These are phyloP conservation scores for Tricholoma flavovirens DNA, from an alignment of 768 basidiomycete species.

Conservation along the genomic window DNA sequence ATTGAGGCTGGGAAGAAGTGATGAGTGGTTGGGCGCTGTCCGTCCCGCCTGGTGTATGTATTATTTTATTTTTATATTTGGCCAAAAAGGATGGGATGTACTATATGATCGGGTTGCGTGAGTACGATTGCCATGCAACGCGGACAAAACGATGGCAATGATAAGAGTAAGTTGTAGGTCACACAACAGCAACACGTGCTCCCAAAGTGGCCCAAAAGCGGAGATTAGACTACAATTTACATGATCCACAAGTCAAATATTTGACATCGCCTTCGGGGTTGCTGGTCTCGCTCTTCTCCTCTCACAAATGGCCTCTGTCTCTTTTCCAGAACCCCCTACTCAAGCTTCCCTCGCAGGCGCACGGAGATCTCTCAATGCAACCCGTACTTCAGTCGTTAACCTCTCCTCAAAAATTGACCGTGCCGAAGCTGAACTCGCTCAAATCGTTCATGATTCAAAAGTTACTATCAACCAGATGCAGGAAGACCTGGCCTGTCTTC, in stretches of 20 bases:
- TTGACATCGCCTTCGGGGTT: neutral
- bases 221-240: constrained; percentile 17
- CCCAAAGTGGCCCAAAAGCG: constrained; percentile 9
- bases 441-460: constrained; percentile 51
- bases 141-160: too few species aligned
- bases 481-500: constrained; percentile 40
- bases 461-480: constrained; percentile 50
- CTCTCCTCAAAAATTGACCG: constrained; percentile 43
- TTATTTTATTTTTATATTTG: neutral
- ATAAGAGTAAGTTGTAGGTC: too few species aligned
- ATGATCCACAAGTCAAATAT: too few species aligned
- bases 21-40: neutral
- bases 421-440: constrained; percentile 52
- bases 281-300: constrained; percentile 2
- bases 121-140: neutral
- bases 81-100: too few species aligned
- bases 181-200: neutral
- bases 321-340: constrained; percentile 56
- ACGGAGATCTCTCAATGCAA: constrained; percentile 36
- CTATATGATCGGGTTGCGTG: neutral
- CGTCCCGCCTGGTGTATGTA: neutral
- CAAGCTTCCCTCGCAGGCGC: constrained; percentile 47
- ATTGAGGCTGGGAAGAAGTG: constrained; percentile 80
- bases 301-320: constrained; percentile 21
- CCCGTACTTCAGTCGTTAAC: constrained; percentile 24